Base-by-base conservation (phyloP, 306 rosid genomes). In the Dryas octopetala region DNA sequence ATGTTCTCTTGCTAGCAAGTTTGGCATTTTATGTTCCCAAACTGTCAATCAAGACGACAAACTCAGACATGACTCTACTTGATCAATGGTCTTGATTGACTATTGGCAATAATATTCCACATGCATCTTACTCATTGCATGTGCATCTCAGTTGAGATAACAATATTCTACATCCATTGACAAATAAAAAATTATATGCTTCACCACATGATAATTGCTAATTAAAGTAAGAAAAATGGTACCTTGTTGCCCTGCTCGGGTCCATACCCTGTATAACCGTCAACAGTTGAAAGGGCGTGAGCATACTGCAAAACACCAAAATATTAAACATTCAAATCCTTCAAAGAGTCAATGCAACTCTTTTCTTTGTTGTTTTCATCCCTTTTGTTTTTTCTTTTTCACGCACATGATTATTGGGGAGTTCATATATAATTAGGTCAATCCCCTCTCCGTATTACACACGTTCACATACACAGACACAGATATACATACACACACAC, bases 221-320 rank as follows among this genome's bases (percentile, higher is more conserved):
- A 23, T 23, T 23, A 49, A 75, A 82, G 81, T n/a, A 74, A 63
- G 70, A 16, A 71, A 17, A 48, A 58, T 15, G 40, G 52, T 86
- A 91, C 96, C 96, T 89, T 82, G 78, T 84, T 83, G 61, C 93
- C 96, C 66, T 91, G 96, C 84, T 91, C 96, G 38, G 90, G 90
- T 72, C 96, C 93, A 84, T 89, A 91, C 61, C 96, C 93, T 69
- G 79, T 82, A 75, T 89, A 88, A 70, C 93, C 96, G 40, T 74
- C 73, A 19, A 47, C 46, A 32, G 96, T 89, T 59, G 96, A 89
- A 73, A 91, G 96, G 73, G 85, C 91, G 59, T 3, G 81, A 53
- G 88, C 91, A 74, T 80, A 91, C 96, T 91, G 86, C 84, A 87
- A 70, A 62, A 44, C 57, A 81, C 19, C 62, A 52, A 61, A 48